Conservation (phyloP, 2,329 filamentous ascomycete genomes). For the Blastomyces gilchristii region DNA sequence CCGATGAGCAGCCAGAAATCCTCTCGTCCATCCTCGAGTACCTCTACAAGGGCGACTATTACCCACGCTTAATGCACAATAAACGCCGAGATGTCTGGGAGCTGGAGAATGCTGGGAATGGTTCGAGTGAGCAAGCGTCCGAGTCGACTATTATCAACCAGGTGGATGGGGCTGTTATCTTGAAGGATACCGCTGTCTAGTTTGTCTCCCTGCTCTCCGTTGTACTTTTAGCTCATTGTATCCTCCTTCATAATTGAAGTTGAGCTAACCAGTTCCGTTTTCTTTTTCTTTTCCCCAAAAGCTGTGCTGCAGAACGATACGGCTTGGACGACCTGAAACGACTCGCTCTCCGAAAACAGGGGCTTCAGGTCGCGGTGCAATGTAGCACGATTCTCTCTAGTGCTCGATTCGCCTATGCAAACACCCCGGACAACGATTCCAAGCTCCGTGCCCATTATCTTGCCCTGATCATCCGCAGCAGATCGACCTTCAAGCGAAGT, state of each 20-base stretch:
- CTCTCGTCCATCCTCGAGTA: slow-evolving; percentile 86
- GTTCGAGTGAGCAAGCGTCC: slow-evolving; percentile 21
- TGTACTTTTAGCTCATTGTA: slow-evolving; percentile 1
- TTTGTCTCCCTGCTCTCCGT: slow-evolving; percentile 23
- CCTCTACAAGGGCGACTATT: slow-evolving; percentile 91
- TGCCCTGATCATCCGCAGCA: slow-evolving; percentile 79
- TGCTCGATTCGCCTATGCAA: slow-evolving; percentile 78
- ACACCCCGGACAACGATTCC: slow-evolving; percentile 85
- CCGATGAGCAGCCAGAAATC: slow-evolving; percentile 79
- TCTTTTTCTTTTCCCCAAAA: slow-evolving; percentile 13
- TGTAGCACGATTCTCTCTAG: slow-evolving; percentile 76
- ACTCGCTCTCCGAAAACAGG: slow-evolving; percentile 77
- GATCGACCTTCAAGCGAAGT: slow-evolving; percentile 82
- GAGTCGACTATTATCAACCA: slow-evolving; percentile 62
- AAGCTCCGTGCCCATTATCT: slow-evolving; percentile 85
- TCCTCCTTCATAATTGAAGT: neutral
- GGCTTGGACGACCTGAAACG: slow-evolving; percentile 75
- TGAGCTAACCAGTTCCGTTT: slow-evolving; percentile 11
- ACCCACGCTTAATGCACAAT: slow-evolving; percentile 70
- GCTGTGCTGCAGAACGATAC: slow-evolving; percentile 74
- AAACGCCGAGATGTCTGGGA: slow-evolving; percentile 72
- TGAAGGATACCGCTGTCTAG: slow-evolving; percentile 87
- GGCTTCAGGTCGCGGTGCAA: slow-evolving; percentile 72
- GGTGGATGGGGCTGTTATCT: slow-evolving; percentile 53
- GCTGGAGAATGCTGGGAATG: slow-evolving; percentile 53